Evolutionary conservation across 2,329 filamentous ascomycete species (phyloP), one percentile per base, ranked within the genome.

Genomic region (Fusarium sp.): DNA sequence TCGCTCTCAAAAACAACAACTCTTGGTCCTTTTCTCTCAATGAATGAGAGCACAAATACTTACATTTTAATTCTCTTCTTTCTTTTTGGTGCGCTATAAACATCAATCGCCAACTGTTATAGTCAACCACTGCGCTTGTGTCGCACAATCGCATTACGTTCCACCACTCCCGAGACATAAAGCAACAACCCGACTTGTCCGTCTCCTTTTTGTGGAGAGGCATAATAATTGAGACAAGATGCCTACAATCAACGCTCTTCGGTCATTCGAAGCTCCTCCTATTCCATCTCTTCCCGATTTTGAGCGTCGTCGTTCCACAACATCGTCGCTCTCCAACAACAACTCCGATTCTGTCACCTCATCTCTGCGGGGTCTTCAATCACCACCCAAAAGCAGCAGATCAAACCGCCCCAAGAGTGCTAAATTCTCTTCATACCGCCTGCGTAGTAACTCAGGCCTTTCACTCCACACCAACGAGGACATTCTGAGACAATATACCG

Each of bases 371-470:
- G 70, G 75, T 30, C 60, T 73, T 22, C 74, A 74, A 24, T 62
- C 76, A 41, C 75, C 74, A 31, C 76, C 66, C 14, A 50, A 75
- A n/a, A 73, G 61, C 42, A 57, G 67, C 39, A 78, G 76, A 58
- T 68, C 70, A 36, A 64, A 59, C 42, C 75, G 77, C 15, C 77
- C 77, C n/a, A 76, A 77, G 62, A 78, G 77, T 66, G 77, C 77
- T 45, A 78, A 78, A 55, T 78, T 78, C 65, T 76, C 74, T 9
- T 70, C 78, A 4, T 77, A 78, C 44, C 76, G 76, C 41, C 77
- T 86, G 42, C 82, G 84, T 55, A 86, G 84, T 73, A 85, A 85
- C 61, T 86, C 85, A 7, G 85, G 85, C 6, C 75, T 86, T n/a
- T 80, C 82, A 8, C 74, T 85, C 36, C 84, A 86, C 70, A 84